Evolutionary conservation across 352 stramenopile genomes (phyloP), one percentile per base, ranked within the genome.

Genomic region (Phytophthora citricola): DNA sequence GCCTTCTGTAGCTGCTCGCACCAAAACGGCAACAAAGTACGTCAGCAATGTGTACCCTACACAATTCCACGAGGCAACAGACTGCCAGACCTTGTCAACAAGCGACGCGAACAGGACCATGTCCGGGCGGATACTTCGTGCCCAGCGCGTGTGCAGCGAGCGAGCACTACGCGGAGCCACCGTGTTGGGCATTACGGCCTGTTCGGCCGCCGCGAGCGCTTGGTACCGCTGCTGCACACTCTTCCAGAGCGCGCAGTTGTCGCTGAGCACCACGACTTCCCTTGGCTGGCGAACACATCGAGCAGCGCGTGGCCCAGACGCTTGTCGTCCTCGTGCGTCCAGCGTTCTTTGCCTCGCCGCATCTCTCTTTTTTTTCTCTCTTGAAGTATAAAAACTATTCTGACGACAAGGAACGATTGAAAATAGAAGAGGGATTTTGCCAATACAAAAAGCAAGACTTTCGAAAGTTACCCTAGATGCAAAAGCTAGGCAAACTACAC

Each of bases 221-320:
- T 76, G 68, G 54, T 73, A 76, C 31, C 53, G 58, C 58, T 73
- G 63, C 46, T 76, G 68, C 41, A 76, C 68, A 54, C 63, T 58
- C 44, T 63, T 76, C 68, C 68, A 76, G 10, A 73, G 63, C 48
- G 57, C 58, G 29, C 62, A 64, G 20, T 64, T 73, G 31, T 73
- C 64, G 45, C 69, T 76, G 11, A 69, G 49, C 56, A 76, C 43
- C 8, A 73, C 54, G 0, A 38, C 49, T 3, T 76, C 58, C 63
- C 69, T 3, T 63, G 53, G 22, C 34, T 61, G 36, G 46, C 53
- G 45, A 70, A 76, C 43, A 76, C 69, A 11, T 41, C 58, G 38
- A 76, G 58, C 31, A 76, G 27, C 11, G 69, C 69, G 26, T 59
- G 63, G 17, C 58, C 58, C 41, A 76, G 54, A 11, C 69, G 69